Base-by-base conservation (phyloP, 1,284 basidiomycete genomes). In the Trichosporon sp. region DNA sequence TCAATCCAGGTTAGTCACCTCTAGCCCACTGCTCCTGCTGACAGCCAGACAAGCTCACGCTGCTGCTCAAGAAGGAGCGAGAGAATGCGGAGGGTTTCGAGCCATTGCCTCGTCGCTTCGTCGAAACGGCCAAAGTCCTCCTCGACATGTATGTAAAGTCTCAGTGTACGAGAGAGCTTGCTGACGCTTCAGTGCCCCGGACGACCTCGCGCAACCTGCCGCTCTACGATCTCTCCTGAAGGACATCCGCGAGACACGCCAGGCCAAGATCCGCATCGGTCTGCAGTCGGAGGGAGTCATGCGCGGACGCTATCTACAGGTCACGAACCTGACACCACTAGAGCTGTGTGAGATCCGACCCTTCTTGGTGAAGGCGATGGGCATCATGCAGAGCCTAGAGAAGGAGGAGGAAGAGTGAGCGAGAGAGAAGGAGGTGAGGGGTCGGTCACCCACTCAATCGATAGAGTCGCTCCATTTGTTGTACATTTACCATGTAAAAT, bases 321-420 rank as follows among this genome's bases (percentile, higher is more conserved):
- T 95, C 67, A 87, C 90, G 3, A 91, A 93, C 71, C 82, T 95
- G 25, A 91, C 88, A 63, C 87, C 91, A 0, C 88, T 95, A 86
- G 93, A 96, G 78, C 88, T 96, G 79, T 91, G 91, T 79, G 93
- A 95, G 78, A 88, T 95, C 68, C 85, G 91, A 58, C 91, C 92
- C 2, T 91, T 93, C 83, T 91, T 95, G 71, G 84, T 91, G 59
- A 87, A 88, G 71, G 86, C 90, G 1, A 93, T 93, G 90, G 84
- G 86, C 59, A 82, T 90, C 61, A 81, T 91, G 66, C 77, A 79
- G 62, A 59, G 69, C 2, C 65, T 79, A 8, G 74, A 77, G 57
- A 49, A 68, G 2, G 70, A 73, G 19, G 69, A 69, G 11, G 69
- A 67, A 9, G 70, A 67, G n/a, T 49, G n/a, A 40, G 10, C 46